phyloP scores from a whole-genome alignment of 805 yeast genomes.

The Jamesozyma gamospora region DNA sequence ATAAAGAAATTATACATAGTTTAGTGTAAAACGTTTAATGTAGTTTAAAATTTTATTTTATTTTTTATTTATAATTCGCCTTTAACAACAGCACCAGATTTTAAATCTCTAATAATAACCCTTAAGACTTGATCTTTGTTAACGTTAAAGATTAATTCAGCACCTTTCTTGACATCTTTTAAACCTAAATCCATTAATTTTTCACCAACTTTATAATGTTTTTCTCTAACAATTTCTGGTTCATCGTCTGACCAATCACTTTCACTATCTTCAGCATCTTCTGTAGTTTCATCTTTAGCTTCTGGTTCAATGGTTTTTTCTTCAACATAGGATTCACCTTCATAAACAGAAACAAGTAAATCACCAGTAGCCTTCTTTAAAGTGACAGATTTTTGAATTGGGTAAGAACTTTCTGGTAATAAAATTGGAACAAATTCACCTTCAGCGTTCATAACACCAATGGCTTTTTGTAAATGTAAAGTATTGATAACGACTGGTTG shows the following conservation, averaged over 20 bases:
- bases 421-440: conserved; percentile 67
- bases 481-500: conserved; percentile 77
- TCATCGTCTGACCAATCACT: conserved; percentile 58
- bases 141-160: conserved; percentile 51
- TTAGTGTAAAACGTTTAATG: too few relatives aligned
- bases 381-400: conserved; percentile 67
- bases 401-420: conserved; percentile 79
- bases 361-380: conserved; percentile 53
- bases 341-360: conserved; percentile 63
- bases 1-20: too few relatives aligned
- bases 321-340: conserved; percentile 75
- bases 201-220: conserved; percentile 61
- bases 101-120: conserved; percentile 53
- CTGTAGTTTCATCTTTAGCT: conserved; percentile 41
- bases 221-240: conserved; percentile 76
- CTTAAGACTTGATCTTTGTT: conserved; percentile 52
- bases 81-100: conserved; percentile 47
- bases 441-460: conserved; percentile 70
- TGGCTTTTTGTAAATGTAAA: conserved; percentile 72
- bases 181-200: conserved; percentile 71
- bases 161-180: conserved; percentile 54
- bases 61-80: conserved; percentile 35
- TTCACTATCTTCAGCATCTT: conserved; percentile 40
- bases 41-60: too few relatives aligned
- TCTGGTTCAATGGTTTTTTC: conserved; percentile 67